Evolutionary conservation across 106 monocot species (phyloP), one percentile per base, ranked within the genome.

Genomic region (Chionographis japonica): DNA sequence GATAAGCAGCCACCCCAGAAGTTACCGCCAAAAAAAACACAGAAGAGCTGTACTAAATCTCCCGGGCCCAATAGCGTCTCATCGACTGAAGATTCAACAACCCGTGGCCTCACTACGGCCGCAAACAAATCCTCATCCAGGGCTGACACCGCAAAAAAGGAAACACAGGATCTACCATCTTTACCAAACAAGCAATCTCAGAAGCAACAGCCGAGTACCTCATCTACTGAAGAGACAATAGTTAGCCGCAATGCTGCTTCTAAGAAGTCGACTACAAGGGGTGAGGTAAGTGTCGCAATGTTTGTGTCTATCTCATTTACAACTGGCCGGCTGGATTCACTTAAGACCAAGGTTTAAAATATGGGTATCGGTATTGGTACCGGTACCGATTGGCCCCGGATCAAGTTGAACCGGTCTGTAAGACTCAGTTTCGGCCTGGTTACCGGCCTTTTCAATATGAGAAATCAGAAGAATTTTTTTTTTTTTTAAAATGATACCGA

Each of bases 201-300:
- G 39, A 74, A 71, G 74, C 65, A 74, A 14, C 62, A 46, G n/a
- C 58, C 35, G 13, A 63, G 37, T 38, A 37, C 37, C 36, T 18
- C 58, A 12, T 68, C 75, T 42, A 12, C 68, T 14, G 75, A 82
- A 12, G 74, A 51, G 17, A 8, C 35, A 52, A 16, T 59, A 54
- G 37, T 50, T 58, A 57, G 58, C 9, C n/a, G 58, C 37, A 36
- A 12, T 77, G 64, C 51, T 55, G n/a, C 73, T 67, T 66, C 63
- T 54, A 92, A 72, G 69, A 81, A 69, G 41, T 56, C 51, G 9
- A 65, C 70, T 77, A 66, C 75, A 16, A 81, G 51, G 75, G 15
- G 40, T 6, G 82, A 82, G 71, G 91, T 92, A 79, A 72, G 6
- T 41, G 60, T 55, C 50, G 17, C 56, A 51, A 43, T 52, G 2